Conservation (phyloP, 2,329 filamentous ascomycete species). For the Clonostachys byssicola region DNA sequence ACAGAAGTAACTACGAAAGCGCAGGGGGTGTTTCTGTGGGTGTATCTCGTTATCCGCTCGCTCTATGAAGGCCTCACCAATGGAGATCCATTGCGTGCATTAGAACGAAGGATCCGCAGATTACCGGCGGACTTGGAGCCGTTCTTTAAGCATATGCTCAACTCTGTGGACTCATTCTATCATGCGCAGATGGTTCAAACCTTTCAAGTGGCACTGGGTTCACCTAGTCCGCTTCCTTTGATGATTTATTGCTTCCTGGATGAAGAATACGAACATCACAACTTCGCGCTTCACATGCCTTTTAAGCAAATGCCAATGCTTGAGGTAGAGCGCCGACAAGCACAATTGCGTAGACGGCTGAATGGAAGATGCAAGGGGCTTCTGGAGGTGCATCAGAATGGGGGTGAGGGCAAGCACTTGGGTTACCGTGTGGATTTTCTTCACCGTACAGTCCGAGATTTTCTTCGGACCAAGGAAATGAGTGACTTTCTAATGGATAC, state of each 20-base stretch:
- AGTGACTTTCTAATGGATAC: too few relatives aligned
- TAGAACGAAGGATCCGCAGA: not conserved
- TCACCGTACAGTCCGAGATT: conserved; percentile 2
- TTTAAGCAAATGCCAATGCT: not conserved
- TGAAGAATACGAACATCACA: not conserved
- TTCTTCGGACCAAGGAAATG: not conserved
- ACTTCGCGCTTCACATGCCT: not conserved
- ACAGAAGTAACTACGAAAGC: conserved; percentile 1
- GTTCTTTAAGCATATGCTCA: conserved; percentile 3
- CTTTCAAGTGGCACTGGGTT: not conserved
- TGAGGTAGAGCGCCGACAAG: not conserved
- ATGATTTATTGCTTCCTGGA: conserved; percentile 1
- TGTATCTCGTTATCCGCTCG: conserved; percentile 1
- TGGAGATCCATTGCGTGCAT: not conserved
- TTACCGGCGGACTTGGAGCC: conserved; percentile 2
- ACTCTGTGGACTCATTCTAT: conserved; percentile 1
- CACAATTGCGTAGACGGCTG: not conserved
- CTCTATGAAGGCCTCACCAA: conserved; percentile 2
- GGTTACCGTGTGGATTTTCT: conserved; percentile 2
- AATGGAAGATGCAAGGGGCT: conserved; percentile 2
- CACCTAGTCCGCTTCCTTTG: not conserved
- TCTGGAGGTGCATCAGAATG: not conserved
- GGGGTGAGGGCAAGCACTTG: not conserved
- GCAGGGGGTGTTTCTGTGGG: conserved; percentile 6
- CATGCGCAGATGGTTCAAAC: conserved; percentile 3